Percentiles rank a stretch among this genome's conserved stretches.
Conservation (phyloP, 1,284 basidiomycete species). For the Rhodotorula sp. region DNA sequence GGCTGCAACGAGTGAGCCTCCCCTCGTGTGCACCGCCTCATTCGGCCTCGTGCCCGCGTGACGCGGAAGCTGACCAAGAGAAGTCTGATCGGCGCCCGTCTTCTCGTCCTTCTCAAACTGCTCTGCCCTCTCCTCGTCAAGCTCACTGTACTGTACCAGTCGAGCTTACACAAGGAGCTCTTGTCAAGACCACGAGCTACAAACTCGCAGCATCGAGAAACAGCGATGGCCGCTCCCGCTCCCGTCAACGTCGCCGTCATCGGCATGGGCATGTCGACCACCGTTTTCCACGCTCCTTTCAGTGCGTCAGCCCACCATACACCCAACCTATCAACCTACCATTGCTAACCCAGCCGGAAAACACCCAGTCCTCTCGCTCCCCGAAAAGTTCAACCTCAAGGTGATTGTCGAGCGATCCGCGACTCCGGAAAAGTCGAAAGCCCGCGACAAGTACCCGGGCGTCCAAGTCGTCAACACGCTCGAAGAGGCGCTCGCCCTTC, state of each 20-base stretch:
- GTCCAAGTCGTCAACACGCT: constrained; percentile 36
- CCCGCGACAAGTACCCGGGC: constrained; percentile 35
- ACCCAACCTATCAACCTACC: not conserved
- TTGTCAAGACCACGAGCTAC: too few species aligned
- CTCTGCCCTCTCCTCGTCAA: not conserved
- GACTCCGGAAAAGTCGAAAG: constrained; percentile 35
- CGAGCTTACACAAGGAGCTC: too few species aligned
- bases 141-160: not conserved
- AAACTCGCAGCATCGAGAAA: too few species aligned
- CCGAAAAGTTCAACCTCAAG: constrained; percentile 67
- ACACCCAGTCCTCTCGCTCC: constrained; percentile 61
- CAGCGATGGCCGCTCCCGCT: not conserved
- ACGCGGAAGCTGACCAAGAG: too few species aligned
- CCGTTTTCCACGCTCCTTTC: constrained; percentile 67
- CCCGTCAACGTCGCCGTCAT: constrained; percentile 38
- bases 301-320: constrained; percentile 16
- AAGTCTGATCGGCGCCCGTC: too few species aligned
- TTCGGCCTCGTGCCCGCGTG: not conserved
- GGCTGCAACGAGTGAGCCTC: too few species aligned
- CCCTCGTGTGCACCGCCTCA: not conserved
- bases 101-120: too few species aligned
- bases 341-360: not conserved
- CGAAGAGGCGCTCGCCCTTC: constrained; percentile 23
- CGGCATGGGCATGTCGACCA: constrained; percentile 40
- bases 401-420: constrained; percentile 56